Percentiles rank a stretch among this genome's conserved stretches.
These are phyloP conservation scores for Hygrocybe coccinea DNA, from an alignment of 768 basidiomycete genomes.

Conservation along the genomic window DNA sequence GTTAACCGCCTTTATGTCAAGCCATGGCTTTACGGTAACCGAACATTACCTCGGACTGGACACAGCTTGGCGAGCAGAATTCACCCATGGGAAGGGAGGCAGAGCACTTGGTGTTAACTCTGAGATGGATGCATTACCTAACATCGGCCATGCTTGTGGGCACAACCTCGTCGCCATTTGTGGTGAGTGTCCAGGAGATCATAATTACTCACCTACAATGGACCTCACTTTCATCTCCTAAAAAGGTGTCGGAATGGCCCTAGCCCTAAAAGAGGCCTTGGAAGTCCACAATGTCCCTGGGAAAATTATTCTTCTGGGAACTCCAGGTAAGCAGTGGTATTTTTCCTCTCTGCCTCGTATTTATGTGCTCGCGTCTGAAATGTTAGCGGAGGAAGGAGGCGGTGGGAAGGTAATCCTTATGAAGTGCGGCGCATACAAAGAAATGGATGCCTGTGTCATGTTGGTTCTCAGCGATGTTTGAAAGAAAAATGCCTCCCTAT, in stretches of 20 bases:
- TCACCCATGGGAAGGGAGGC: constrained; percentile 59
- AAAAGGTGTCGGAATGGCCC: constrained; percentile 29
- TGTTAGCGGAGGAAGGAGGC: constrained; percentile 71
- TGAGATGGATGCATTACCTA: constrained; percentile 68
- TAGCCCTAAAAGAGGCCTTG: constrained; percentile 59
- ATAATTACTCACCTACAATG: no score
- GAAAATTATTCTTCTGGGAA: constrained; percentile 67
- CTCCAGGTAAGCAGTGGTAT: constrained; percentile 49
- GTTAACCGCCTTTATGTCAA: constrained; percentile 61
- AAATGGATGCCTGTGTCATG: constrained; percentile 77
- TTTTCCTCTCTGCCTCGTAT: background rate
- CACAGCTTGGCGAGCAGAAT: constrained; percentile 74
- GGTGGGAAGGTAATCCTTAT: constrained; percentile 68
- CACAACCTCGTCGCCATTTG: constrained; percentile 78
- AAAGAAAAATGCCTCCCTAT: background rate
- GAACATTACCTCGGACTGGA: constrained; percentile 51
- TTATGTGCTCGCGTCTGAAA: background rate
- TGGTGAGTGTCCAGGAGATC: constrained; percentile 50
- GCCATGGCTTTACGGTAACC: constrained; percentile 60
- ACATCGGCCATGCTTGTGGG: constrained; percentile 70
- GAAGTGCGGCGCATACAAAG: constrained; percentile 68
- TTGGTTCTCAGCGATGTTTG: constrained; percentile 21
- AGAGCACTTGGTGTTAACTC: constrained; percentile 75
- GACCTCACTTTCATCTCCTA: no score
- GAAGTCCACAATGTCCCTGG: constrained; percentile 59